Percentiles rank a stretch among this genome's conserved stretches.
Conservation (phyloP, 345 rosid species). For the Citrus sinensis region DNA sequence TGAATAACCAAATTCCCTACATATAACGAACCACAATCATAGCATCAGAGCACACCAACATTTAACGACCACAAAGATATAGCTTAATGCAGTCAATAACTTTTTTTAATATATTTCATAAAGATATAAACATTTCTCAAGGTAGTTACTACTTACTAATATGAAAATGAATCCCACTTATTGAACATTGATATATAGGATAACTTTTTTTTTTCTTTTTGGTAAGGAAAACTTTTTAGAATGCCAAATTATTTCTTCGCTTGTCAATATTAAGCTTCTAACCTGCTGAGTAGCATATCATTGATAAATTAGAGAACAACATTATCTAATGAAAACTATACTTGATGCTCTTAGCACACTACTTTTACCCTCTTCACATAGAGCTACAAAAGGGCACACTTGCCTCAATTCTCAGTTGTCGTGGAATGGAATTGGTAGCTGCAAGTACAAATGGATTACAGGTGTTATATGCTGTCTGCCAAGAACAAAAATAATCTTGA, state of each 20-base stretch:
- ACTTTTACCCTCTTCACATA: neutral
- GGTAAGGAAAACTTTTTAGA: neutral
- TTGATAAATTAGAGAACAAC: neutral
- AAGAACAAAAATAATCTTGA: neutral
- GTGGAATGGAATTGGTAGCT: neutral
- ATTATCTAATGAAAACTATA: neutral
- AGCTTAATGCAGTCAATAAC: neutral
- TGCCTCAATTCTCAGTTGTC: neutral
- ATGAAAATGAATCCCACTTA: neutral
- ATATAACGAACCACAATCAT: neutral
- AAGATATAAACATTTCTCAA: neutral
- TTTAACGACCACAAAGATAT: neutral
- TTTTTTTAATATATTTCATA: neutral
- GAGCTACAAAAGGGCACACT: neutral
- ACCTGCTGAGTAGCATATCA: neutral
- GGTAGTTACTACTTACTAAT: neutral
- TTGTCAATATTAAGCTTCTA: neutral
- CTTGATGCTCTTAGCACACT: neutral
- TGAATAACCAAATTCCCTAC: neutral
- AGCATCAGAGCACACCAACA: neutral
- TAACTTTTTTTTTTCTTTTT: neutral
- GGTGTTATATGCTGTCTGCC: neutral
- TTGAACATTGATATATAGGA: neutral
- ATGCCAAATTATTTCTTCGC: neutral
- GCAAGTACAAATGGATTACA: neutral